A percentile compares a stretch with the other conserved stretches of the same genome.
phyloP scores from a whole-genome alignment of 495 filamentous ascomycete species.

The Astrothelium macrocarpum region DNA sequence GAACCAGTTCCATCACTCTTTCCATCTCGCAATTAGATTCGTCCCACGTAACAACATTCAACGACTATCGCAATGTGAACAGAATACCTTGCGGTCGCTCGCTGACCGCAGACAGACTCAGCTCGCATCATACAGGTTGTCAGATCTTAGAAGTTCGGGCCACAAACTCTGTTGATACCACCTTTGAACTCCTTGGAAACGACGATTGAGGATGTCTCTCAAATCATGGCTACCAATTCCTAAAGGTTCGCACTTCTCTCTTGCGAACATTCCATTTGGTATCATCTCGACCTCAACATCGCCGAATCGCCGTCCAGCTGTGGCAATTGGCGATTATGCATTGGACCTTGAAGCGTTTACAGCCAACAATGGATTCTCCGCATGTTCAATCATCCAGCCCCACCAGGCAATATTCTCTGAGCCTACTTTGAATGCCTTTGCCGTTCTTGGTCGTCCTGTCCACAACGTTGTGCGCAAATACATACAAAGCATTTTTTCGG shows the following conservation, averaged over 20 bases:
- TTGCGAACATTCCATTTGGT: conserved; percentile 88
- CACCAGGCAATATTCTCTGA: conserved; percentile 56
- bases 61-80: background rate
- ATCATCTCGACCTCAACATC: conserved; percentile 58
- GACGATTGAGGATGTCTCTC: conserved; percentile 8
- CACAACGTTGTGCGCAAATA: conserved; percentile 64
- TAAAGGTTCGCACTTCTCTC: conserved; percentile 61
- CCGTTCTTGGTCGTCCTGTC: conserved; percentile 59
- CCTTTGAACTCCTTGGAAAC: too few relatives aligned
- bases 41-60: background rate
- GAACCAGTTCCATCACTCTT: background rate
- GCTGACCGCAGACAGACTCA: background rate
- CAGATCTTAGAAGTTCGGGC: too few relatives aligned
- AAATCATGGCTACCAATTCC: conserved; percentile 57
- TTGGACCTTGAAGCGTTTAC: conserved; percentile 66
- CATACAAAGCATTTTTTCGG: conserved; percentile 61
- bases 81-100: background rate
- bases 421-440: conserved; percentile 72
- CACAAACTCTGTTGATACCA: too few relatives aligned
- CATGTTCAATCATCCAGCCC: conserved; percentile 47
- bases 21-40: background rate
- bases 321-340: conserved; percentile 68
- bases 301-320: conserved; percentile 52
- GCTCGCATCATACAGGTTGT: too few relatives aligned
- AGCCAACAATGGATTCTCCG: conserved; percentile 47